Evolutionary conservation across 1,284 basidiomycete species (phyloP).

Genomic region (Amylostereum areolatum): DNA sequence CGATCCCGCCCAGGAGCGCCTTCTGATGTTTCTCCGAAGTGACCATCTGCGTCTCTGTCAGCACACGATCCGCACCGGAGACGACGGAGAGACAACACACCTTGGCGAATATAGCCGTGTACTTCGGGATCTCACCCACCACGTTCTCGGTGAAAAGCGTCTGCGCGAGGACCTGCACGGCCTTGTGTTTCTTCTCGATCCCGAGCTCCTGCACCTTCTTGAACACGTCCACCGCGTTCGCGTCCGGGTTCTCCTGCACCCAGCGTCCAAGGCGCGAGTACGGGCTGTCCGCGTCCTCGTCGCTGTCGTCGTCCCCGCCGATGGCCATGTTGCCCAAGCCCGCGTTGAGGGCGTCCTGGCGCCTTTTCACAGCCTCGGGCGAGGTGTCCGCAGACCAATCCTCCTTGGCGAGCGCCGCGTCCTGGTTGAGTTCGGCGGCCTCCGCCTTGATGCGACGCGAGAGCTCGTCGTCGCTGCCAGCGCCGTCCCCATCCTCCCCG

Average conservation of each 20-base stretch:
- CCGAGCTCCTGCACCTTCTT: constrained; percentile 90
- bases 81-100: constrained; percentile 33
- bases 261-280: constrained; percentile 83
- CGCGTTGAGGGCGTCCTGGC: constrained; percentile 74
- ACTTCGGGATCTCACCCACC: constrained; percentile 67
- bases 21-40: constrained; percentile 95
- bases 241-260: constrained; percentile 75
- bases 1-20: constrained; percentile 84
- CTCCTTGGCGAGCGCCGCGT: constrained; percentile 58
- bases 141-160: constrained; percentile 83
- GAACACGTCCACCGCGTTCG: constrained; percentile 62
- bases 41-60: constrained; percentile 45
- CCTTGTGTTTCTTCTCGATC: constrained; percentile 95
- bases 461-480: constrained; percentile 74
- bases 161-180: constrained; percentile 81
- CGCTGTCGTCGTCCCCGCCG: constrained; percentile 66
- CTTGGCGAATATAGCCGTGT: constrained; percentile 76
- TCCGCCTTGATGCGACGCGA: constrained; percentile 82
- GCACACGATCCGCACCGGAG: background rate
- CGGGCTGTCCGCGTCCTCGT: constrained; percentile 83
- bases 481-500: constrained; percentile 45
- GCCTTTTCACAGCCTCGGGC: constrained; percentile 85
- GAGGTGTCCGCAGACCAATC: constrained; percentile 92
- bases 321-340: constrained; percentile 52
- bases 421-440: constrained; percentile 69